Evolutionary conservation across 768 basidiomycete genomes (phyloP), one percentile per base, ranked within the genome.

Genomic region (Crucibulum laeve): DNA sequence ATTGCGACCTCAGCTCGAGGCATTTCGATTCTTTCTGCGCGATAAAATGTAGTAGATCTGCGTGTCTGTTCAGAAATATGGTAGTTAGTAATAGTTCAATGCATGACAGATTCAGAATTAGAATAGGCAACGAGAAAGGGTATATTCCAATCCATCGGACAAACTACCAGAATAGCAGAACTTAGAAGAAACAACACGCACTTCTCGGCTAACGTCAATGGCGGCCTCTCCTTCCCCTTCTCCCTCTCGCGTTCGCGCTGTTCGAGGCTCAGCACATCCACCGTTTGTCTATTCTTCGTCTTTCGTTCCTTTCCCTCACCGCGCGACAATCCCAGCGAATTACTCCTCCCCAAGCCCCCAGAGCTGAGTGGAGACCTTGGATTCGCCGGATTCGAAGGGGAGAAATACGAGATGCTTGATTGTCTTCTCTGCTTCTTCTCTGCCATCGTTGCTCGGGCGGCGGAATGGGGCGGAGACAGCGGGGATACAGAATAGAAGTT

Each of bases 21-120:
- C 87, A 90, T 58, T 81, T 85, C 0, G 85, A 78, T 58, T 91
- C 90, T 50, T 91, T 91, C 62, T 90, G 87, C 0, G 90, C 89
- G 40, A 92, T 92, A 46, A 84, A 84, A 23, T 77, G 84, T n/a
- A 91, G 66, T 2, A 92, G 65, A 43, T 91, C 88, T 4, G 83
- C 79, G 53, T 92, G 87, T 54, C 90, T 91, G 48, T 19, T 23
- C 28, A 15, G 28, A 23, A n/a, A 46, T 5, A 40, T 39, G 25
- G 18, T 18, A 5, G n/a, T n/a, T n/a, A n/a, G n/a, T n/a, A n/a
- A n/a, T n/a, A n/a, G n/a, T n/a, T n/a, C n/a, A n/a, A n/a, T n/a
- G n/a, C n/a, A n/a, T n/a, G n/a, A n/a, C 25, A 47, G 17, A 23
- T 43, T 19, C 25, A 42, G 33, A 37, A 26, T 36, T 30, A 24